Evolutionary conservation across 169 alveolate species (phyloP).

Genomic region (Cryptosporidium muris): DNA sequence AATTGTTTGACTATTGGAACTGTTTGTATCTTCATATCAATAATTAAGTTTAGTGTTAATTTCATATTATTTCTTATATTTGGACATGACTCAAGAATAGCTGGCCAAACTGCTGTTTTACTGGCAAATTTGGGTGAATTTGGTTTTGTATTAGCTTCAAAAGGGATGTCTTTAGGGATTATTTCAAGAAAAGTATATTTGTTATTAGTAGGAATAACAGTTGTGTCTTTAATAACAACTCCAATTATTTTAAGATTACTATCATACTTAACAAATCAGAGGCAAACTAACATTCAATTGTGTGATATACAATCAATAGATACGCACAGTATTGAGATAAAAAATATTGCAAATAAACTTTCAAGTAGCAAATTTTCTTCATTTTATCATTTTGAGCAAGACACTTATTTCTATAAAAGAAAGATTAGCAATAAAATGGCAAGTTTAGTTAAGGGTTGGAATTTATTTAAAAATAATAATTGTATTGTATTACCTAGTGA

Average conservation of each 20-base stretch:
- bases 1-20: slow-evolving; percentile 57
- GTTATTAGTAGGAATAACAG: slow-evolving; percentile 56
- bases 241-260: slow-evolving; percentile 36
- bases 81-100: slow-evolving; percentile 20
- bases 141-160: slow-evolving; percentile 69
- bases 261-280: slow-evolving; percentile 5
- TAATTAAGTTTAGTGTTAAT: slow-evolving; percentile 37
- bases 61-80: slow-evolving; percentile 18
- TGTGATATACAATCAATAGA: slow-evolving; percentile 11
- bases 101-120: slow-evolving; percentile 47
- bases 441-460: slow-evolving; percentile 2
- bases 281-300: not conserved
- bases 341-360: not conserved
- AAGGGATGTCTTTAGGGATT: slow-evolving; percentile 48
- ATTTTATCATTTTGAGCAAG: not conserved
- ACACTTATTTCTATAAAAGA: not conserved
- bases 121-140: slow-evolving; percentile 66
- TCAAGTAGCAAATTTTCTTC: slow-evolving; percentile 2
- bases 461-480: slow-evolving; percentile 1
- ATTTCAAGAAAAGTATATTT: slow-evolving; percentile 59
- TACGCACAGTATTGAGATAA: not conserved
- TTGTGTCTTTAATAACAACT: slow-evolving; percentile 44
- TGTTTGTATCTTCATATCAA: slow-evolving; percentile 38
- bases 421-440: slow-evolving; percentile 7
- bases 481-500: not conserved